Percentiles rank a stretch among this genome's conserved stretches.
Evolutionary conservation across 306 rosid genomes (phyloP).

Genomic region (Vigna mungo): DNA sequence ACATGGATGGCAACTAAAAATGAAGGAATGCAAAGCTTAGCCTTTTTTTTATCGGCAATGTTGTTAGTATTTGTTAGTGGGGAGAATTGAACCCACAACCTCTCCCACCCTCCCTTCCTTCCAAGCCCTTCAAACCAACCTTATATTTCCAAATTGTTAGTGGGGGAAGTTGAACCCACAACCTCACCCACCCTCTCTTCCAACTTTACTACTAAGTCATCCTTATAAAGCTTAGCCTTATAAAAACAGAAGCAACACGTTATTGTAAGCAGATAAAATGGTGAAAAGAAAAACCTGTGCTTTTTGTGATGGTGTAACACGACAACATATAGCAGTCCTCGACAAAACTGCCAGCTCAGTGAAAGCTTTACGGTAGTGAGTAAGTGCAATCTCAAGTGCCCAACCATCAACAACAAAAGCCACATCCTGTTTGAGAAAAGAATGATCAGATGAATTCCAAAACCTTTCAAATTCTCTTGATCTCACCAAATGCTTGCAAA

Average conservation of each 20-base stretch:
- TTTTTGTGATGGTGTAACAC: slow-evolving; percentile 98
- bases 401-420: slow-evolving; percentile 98
- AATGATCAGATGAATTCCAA: slow-evolving; percentile 32
- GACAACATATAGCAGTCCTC: slow-evolving; percentile 98
- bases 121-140: too few relatives aligned
- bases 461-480: slow-evolving; percentile 32
- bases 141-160: too few relatives aligned
- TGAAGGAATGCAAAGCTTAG: slow-evolving; percentile 18
- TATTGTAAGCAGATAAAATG: slow-evolving; percentile 22
- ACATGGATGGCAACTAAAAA: slow-evolving; percentile 30
- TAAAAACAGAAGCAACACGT: slow-evolving; percentile 39
- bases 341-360: slow-evolving; percentile 96
- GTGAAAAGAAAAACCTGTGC: slow-evolving; percentile 73
- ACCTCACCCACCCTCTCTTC: too few relatives aligned
- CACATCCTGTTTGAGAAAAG: slow-evolving; percentile 66
- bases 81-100: too few relatives aligned
- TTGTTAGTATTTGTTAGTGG: too few relatives aligned
- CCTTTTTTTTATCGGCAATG: too few relatives aligned
- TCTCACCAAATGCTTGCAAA: neutral
- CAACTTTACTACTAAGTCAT: too few relatives aligned
- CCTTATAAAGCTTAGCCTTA: slow-evolving; percentile 3
- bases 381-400: slow-evolving; percentile 98
- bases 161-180: too few relatives aligned
- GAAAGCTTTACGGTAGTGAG: slow-evolving; percentile 81
- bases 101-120: too few relatives aligned